Evolutionary conservation across 345 rosid species (phyloP), one percentile per base, ranked within the genome.

Genomic region (Populus deltoides): DNA sequence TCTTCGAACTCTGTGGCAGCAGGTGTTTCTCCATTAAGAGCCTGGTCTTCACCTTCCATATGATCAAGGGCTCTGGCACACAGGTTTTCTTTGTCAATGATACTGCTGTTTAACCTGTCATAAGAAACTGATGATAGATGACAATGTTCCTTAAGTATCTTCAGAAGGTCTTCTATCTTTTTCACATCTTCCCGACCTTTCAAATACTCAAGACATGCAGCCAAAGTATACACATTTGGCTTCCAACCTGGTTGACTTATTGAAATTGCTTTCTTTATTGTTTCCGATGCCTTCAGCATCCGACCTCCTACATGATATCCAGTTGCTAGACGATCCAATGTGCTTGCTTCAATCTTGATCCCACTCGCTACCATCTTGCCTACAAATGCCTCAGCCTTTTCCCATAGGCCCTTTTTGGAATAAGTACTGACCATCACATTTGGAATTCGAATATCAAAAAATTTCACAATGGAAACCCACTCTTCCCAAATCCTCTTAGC

Each of bases 401-500:
- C 88, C 81, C 84, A 68, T 75, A 84, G 82, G 67, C 90, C 91
- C 66, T 81, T 87, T 81, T 75, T 80, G 81, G 87, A 83, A 41
- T 85, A 90, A 67, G 85, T 86, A 2, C 80, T 77, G 47, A 92
- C 82, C 70, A 90, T 71, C 67, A 81, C n/a, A 59, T 80, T 84
- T 17, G 90, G 89, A 66, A 90, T 78, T 72, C 89, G 78, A 22
- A 25, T 25, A 55, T 90, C 94, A 29, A 82, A 85, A 5, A 62
- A n/a, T 45, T 38, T 18, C n/a, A 74, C 71, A 27, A 69, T 77
- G 65, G 83, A 81, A 76, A 84, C 85, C 97, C 97, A 92, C 76
- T 90, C 93, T 70, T 68, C 72, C 66, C 80, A 83, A 45, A 88
- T 82, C 80, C 61, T 89, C 79, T 89, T 90, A 20, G 86, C 91